phyloP scores from a whole-genome alignment of 2,329 filamentous ascomycete genomes.

The Penicillium verrucosum region DNA sequence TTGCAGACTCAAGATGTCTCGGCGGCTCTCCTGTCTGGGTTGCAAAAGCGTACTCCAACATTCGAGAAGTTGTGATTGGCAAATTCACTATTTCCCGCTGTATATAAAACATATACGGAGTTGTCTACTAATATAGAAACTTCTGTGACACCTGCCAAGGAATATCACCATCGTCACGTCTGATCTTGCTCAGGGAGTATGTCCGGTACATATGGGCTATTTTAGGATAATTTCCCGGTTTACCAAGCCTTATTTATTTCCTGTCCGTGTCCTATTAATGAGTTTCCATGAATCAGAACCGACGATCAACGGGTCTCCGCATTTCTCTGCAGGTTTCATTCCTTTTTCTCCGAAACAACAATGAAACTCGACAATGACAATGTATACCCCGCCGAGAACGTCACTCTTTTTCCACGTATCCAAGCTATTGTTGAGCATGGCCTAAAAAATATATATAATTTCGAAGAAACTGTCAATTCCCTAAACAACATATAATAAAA shows the following conservation, averaged over 20 bases:
- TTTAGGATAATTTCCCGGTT: neutral
- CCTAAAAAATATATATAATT: neutral
- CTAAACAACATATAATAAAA: neutral
- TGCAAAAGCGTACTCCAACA: conserved; percentile 73
- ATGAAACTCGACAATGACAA: neutral
- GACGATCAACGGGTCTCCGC: conserved; percentile 7
- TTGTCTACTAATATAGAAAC: neutral
- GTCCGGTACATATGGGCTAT: neutral
- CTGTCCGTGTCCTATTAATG: neutral
- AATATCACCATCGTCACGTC: neutral
- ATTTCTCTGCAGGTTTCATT: neutral
- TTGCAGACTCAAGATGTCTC: conserved; percentile 77
- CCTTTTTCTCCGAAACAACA: conserved; percentile 11
- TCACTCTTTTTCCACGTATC: conserved; percentile 20
- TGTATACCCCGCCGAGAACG: neutral
- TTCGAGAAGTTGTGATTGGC: conserved; percentile 73
- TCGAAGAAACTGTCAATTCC: neutral
- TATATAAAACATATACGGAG: neutral
- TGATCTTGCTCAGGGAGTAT: neutral
- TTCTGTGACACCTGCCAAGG: neutral
- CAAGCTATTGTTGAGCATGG: neutral
- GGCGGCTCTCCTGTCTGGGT: conserved; percentile 68
- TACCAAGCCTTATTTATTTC: neutral
- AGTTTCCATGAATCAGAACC: conserved; percentile 21
- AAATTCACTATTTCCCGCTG: neutral